Conservation (phyloP, 768 basidiomycete genomes). For the Russula griseocarnosa region DNA sequence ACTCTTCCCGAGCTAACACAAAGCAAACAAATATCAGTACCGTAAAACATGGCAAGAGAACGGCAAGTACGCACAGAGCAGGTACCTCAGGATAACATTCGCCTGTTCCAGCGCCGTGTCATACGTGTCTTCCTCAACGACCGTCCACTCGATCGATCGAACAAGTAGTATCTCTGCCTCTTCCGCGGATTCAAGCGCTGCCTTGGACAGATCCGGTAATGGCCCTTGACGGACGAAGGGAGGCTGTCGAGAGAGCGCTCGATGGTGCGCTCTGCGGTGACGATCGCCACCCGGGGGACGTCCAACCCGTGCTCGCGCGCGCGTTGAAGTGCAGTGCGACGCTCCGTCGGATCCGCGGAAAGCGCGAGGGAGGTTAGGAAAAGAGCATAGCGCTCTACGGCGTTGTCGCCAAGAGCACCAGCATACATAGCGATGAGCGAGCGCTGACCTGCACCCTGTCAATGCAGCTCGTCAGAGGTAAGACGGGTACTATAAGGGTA, state of each 20-base stretch:
- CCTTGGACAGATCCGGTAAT: constrained; percentile 19
- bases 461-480: not conserved
- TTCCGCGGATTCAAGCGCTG: constrained; percentile 36
- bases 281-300: constrained; percentile 70
- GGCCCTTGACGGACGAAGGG: constrained; percentile 16
- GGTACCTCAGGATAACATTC: constrained; percentile 84
- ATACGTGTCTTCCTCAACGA: constrained; percentile 68
- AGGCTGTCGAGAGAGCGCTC: constrained; percentile 59
- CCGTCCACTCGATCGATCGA: constrained; percentile 92
- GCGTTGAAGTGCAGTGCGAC: constrained; percentile 63
- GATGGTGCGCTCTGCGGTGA: constrained; percentile 74
- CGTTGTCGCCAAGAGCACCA: constrained; percentile 83
- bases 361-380: constrained; percentile 80
- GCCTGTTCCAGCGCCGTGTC: constrained; percentile 78
- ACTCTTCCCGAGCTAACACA: constrained; percentile 69
- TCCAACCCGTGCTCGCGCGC: constrained; percentile 85
- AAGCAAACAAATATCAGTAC: not conserved
- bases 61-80: constrained; percentile 62
- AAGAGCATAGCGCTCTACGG: constrained; percentile 85
- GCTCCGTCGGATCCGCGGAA: constrained; percentile 56
- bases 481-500: not conserved
- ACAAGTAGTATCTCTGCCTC: constrained; percentile 64
- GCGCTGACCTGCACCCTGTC: constrained; percentile 69
- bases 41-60: not conserved
- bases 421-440: constrained; percentile 93